A percentile compares a stretch with the other conserved stretches of the same genome.
phyloP scores from a whole-genome alignment of 2,329 filamentous ascomycete genomes.

The Cercospora zeae-maydis region DNA sequence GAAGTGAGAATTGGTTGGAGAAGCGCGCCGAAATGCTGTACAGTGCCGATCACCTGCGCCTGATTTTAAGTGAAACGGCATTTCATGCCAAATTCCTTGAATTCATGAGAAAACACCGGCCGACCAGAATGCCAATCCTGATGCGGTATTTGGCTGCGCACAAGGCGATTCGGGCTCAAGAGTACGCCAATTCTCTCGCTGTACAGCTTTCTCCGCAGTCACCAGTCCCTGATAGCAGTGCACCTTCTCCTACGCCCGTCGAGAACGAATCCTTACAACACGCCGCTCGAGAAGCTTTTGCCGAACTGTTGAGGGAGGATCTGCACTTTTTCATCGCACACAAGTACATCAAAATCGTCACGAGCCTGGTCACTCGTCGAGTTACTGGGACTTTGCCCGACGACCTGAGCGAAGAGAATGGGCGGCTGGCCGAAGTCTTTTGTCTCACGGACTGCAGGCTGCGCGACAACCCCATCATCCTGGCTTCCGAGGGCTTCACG shows the following conservation, averaged over 20 bases:
- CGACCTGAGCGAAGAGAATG: slow-evolving; percentile 62
- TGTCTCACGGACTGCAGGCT: slow-evolving; percentile 71
- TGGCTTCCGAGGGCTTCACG: slow-evolving; percentile 73
- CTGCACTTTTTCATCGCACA: slow-evolving; percentile 67
- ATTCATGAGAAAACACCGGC: slow-evolving; percentile 20
- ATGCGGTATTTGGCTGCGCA: slow-evolving; percentile 16
- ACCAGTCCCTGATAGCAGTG: slow-evolving; percentile 39
- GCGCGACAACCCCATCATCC: slow-evolving; percentile 70
- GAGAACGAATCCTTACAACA: slow-evolving; percentile 57
- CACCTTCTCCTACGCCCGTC: slow-evolving; percentile 38
- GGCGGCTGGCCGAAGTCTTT: slow-evolving; percentile 72
- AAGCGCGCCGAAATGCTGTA: slow-evolving; percentile 21
- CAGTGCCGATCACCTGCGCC: slow-evolving; percentile 19
- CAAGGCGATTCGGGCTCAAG: slow-evolving; percentile 67
- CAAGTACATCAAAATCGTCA: slow-evolving; percentile 64
- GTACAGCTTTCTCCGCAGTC: slow-evolving; percentile 53
- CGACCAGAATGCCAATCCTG: slow-evolving; percentile 18
- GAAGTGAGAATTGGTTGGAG: slow-evolving; percentile 17
- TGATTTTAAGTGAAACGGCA: slow-evolving; percentile 20
- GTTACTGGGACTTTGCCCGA: slow-evolving; percentile 64
- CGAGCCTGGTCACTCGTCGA: slow-evolving; percentile 62
- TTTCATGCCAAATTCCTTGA: slow-evolving; percentile 16
- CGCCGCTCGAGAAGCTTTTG: slow-evolving; percentile 61
- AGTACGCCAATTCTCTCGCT: slow-evolving; percentile 66
- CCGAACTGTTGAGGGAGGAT: slow-evolving; percentile 61